Percentiles rank a stretch among this genome's conserved stretches.
These are phyloP conservation scores for Eryngium alpinum DNA, from an alignment of 140 eudicot species.

Conservation along the genomic window DNA sequence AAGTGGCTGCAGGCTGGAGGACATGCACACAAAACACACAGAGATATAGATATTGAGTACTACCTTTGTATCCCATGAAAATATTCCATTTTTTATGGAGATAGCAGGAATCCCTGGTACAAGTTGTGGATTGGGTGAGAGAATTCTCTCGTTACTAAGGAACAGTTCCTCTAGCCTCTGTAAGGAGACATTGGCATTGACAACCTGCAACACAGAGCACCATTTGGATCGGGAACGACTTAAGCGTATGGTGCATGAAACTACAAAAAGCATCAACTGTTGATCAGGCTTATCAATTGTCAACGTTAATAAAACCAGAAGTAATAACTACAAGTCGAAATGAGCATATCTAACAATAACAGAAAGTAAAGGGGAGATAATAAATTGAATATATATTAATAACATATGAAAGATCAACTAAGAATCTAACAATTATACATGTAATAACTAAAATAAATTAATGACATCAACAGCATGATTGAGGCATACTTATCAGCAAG, in stretches of 20 bases:
- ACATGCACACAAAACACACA: neutral
- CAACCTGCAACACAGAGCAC: conserved; percentile 48
- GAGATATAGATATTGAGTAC: neutral
- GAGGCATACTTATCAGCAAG: neutral
- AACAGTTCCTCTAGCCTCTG: conserved; percentile 81
- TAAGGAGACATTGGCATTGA: conserved; percentile 80
- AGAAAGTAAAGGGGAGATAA: neutral
- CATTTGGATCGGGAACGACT: neutral
- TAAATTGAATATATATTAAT: neutral
- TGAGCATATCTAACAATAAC: neutral
- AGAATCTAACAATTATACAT: neutral
- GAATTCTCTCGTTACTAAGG: conserved; percentile 70
- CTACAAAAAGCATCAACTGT: neutral
- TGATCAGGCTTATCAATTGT: neutral
- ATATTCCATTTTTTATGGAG: conserved; percentile 74
- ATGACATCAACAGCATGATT: conserved; percentile 4
- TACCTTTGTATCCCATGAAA: conserved; percentile 86
- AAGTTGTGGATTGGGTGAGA: conserved; percentile 74
- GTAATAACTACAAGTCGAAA: neutral
- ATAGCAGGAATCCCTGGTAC: conserved; percentile 73
- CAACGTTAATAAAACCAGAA: neutral
- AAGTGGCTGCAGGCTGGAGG: too few species aligned
- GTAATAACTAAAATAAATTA: neutral
- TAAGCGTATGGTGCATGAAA: conserved; percentile 3
- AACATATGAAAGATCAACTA: neutral